These are phyloP conservation scores for Globisporangium apiculatum DNA, from an alignment of 352 stramenopile genomes.

Conservation along the genomic window DNA sequence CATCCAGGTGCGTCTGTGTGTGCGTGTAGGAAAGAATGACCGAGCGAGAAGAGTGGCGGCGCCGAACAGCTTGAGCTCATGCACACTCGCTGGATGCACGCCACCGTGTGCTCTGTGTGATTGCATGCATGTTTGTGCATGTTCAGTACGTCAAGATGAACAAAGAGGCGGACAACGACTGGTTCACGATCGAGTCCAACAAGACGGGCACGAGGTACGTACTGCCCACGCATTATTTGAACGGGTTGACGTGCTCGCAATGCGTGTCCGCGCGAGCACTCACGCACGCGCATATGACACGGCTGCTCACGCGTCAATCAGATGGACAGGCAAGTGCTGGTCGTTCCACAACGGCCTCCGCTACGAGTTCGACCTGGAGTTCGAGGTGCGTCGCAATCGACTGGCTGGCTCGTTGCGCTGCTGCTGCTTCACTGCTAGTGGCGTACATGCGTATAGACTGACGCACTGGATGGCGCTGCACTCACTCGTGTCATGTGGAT, in stretches of 20 bases:
- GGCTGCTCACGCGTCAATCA: neutral
- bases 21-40: neutral
- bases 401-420: neutral
- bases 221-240: neutral
- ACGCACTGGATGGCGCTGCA: neutral
- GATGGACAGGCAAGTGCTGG: conserved; percentile 87
- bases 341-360: conserved; percentile 79
- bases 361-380: conserved; percentile 85
- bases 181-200: conserved; percentile 86
- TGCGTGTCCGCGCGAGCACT: too few species aligned
- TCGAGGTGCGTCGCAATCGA: conserved; percentile 34
- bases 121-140: neutral
- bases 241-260: too few species aligned
- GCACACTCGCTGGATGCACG: neutral
- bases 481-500: neutral
- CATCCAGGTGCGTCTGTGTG: conserved; percentile 40
- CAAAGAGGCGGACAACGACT: conserved; percentile 87
- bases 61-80: neutral
- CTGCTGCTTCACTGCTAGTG: neutral
- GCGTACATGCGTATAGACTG: neutral
- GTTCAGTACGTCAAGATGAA: conserved; percentile 83
- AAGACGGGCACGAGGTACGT: conserved; percentile 60
- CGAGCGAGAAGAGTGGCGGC: neutral
- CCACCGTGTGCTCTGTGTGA: neutral
- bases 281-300: neutral